Evolutionary conservation across 805 yeast genomes (phyloP).

Genomic region (Metschnikowia gruessii): DNA sequence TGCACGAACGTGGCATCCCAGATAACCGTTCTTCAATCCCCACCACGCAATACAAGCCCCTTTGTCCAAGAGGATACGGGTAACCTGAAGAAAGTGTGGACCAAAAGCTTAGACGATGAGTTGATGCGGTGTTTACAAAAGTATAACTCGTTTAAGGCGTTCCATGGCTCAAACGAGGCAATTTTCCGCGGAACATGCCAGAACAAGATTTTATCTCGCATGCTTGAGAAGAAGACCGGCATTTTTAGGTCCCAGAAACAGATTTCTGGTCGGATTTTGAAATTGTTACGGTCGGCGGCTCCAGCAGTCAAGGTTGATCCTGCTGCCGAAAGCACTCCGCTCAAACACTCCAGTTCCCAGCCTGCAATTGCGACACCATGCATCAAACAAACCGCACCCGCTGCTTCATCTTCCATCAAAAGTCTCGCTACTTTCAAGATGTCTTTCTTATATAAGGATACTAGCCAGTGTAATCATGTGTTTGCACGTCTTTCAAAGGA

Average conservation of each 20-base stretch:
- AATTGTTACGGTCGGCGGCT: constrained; percentile 8
- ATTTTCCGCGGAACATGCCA: constrained; percentile 33
- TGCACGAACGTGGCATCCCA: constrained; percentile 36
- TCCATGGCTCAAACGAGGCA: constrained; percentile 22
- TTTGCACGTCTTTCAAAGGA: constrained; percentile 10
- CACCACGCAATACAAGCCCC: constrained; percentile 13
- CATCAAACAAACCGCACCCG: neutral
- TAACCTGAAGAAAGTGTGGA: constrained; percentile 30
- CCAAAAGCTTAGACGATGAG: constrained; percentile 33
- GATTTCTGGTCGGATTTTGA: constrained; percentile 21
- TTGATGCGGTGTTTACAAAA: constrained; percentile 35
- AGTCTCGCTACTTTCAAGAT: constrained; percentile 12
- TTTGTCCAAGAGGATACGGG: neutral
- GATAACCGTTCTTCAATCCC: constrained; percentile 32
- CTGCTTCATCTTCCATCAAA: neutral
- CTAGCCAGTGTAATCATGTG: constrained; percentile 7
- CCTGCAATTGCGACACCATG: neutral
- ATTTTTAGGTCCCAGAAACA: constrained; percentile 37
- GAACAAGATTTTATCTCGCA: constrained; percentile 40
- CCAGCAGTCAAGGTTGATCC: neutral
- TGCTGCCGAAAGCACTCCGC: constrained; percentile 9
- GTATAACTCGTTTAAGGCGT: constrained; percentile 31
- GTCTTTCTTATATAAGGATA: constrained; percentile 13
- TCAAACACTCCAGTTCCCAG: neutral
- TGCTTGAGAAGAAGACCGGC: constrained; percentile 38